A percentile compares a stretch with the other conserved stretches of the same genome.
These are phyloP conservation scores for Cenococcum geophilum DNA, from an alignment of 495 filamentous ascomycete genomes.

Conservation along the genomic window DNA sequence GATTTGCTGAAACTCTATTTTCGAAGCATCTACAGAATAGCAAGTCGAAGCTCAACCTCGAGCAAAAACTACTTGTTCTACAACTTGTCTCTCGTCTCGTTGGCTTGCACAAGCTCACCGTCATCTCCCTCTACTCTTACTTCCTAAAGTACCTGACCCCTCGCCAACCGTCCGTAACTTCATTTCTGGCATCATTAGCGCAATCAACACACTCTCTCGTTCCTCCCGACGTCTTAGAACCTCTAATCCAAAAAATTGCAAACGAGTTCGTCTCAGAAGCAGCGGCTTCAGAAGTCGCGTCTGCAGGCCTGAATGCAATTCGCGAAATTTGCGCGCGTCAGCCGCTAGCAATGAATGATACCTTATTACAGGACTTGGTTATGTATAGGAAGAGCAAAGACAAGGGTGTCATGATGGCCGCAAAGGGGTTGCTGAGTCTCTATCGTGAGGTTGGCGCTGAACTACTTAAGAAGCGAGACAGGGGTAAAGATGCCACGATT, in stretches of 20 bases:
- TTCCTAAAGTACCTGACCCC: constrained; percentile 81
- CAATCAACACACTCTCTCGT: constrained; percentile 88
- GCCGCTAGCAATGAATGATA: constrained; percentile 91
- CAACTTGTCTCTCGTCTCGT: constrained; percentile 87
- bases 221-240: constrained; percentile 88
- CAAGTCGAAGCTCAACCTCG: constrained; percentile 81
- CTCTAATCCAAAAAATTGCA: constrained; percentile 88
- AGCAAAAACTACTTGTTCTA: constrained; percentile 80
- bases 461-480: constrained; percentile 81
- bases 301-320: constrained; percentile 90
- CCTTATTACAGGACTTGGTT: constrained; percentile 90
- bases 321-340: constrained; percentile 88
- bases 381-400: constrained; percentile 97
- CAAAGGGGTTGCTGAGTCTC: constrained; percentile 79
- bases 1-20: constrained; percentile 87
- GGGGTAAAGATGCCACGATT: constrained; percentile 90
- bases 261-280: constrained; percentile 98
- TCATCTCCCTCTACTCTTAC: constrained; percentile 82
- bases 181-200: constrained; percentile 86
- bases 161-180: constrained; percentile 86
- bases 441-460: constrained; percentile 86
- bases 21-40: constrained; percentile 81
- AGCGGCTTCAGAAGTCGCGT: constrained; percentile 79
- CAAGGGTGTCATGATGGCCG: constrained; percentile 96
- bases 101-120: constrained; percentile 81